phyloP scores from a whole-genome alignment of 2,329 filamentous ascomycete species.

The Penicillium sp. region DNA sequence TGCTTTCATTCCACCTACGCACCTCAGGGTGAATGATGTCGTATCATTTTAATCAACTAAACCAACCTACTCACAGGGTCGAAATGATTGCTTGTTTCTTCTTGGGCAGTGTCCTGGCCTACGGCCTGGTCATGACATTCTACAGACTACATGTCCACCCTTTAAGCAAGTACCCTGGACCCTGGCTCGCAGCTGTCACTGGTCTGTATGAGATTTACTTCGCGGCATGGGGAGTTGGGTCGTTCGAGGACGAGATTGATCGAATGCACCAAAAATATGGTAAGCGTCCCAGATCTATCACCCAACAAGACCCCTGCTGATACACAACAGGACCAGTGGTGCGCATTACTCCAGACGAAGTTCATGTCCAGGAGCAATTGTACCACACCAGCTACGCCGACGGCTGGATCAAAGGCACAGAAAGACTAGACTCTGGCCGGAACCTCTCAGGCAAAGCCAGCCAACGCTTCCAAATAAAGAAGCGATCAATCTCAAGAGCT shows the following conservation, averaged over 20 bases:
- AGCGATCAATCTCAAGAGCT: constrained; percentile 15
- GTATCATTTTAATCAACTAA: not conserved
- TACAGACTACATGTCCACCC: constrained; percentile 26
- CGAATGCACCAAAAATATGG: constrained; percentile 21
- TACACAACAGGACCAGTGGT: constrained; percentile 18
- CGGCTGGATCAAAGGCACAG: constrained; percentile 19
- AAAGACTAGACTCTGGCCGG: constrained; percentile 1
- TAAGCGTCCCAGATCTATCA: not conserved
- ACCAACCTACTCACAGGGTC: not conserved
- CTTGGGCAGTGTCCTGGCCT: constrained; percentile 22
- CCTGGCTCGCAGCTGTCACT: constrained; percentile 19
- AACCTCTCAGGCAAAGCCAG: constrained; percentile 1
- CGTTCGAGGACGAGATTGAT: constrained; percentile 20
- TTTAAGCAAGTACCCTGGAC: constrained; percentile 22
- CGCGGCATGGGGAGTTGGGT: constrained; percentile 11
- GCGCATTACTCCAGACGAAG: constrained; percentile 24
- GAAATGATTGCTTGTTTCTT: constrained; percentile 21
- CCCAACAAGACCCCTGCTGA: not conserved
- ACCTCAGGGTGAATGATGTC: not conserved
- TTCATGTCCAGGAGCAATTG: constrained; percentile 21
- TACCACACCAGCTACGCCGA: constrained; percentile 8
- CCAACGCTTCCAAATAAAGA: constrained; percentile 11
- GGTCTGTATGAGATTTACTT: constrained; percentile 25
- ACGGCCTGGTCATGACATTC: constrained; percentile 17
- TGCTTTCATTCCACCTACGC: not conserved